phyloP scores from a whole-genome alignment of 495 filamentous ascomycete genomes.

The Rhizodiscina lignyota region DNA sequence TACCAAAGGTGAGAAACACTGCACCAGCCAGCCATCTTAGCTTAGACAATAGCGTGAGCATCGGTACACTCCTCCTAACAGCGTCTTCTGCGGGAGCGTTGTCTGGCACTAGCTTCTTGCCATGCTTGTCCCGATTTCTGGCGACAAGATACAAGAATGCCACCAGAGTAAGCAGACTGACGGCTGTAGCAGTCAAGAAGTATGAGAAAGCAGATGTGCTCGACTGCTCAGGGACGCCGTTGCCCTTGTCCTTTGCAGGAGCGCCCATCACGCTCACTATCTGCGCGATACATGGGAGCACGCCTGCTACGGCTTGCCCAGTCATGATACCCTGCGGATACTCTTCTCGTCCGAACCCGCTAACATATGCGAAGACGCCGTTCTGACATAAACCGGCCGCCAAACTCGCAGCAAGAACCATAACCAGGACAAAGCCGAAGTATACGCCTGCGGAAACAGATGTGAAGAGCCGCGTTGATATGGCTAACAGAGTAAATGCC shows the following conservation, averaged over 20 bases:
- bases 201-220: conserved; percentile 71
- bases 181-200: conserved; percentile 70
- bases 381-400: conserved; percentile 83
- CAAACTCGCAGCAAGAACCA: conserved; percentile 62
- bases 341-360: conserved; percentile 62
- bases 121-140: too few relatives aligned
- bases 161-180: conserved; percentile 38
- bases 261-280: conserved; percentile 68
- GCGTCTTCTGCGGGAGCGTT: conserved; percentile 18
- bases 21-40: conserved; percentile 52
- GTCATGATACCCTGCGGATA: conserved; percentile 96
- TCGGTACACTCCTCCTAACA: conserved; percentile 46
- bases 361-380: conserved; percentile 81
- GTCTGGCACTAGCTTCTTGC: too few relatives aligned
- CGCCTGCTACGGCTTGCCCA: conserved; percentile 82
- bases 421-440: conserved; percentile 63
- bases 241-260: conserved; percentile 18
- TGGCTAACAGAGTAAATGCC: conserved; percentile 56
- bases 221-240: conserved; percentile 14
- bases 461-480: conserved; percentile 56
- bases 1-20: conserved; percentile 67
- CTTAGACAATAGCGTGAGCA: conserved; percentile 52
- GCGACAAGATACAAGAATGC: conserved; percentile 52
- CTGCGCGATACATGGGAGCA: conserved; percentile 74
- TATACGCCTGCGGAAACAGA: conserved; percentile 44